phyloP scores from a whole-genome alignment of 306 rosid genomes.

The Ammopiptanthus mongolicus region DNA sequence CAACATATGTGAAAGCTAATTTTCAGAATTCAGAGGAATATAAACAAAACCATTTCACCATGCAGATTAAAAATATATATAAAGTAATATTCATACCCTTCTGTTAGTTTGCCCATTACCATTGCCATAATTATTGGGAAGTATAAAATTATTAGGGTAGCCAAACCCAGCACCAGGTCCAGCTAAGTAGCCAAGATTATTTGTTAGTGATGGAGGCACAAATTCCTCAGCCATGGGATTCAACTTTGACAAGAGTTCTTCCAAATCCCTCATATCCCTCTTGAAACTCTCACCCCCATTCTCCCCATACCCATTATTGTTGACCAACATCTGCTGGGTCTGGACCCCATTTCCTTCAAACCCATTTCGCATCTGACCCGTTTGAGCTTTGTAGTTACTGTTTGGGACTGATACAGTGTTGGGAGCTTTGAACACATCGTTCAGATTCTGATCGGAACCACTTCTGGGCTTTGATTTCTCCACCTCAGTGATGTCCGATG shows the following conservation, averaged over 20 bases:
- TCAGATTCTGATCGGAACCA: conserved; percentile 54
- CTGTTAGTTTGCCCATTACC: conserved; percentile 42
- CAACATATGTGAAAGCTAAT: too few species aligned
- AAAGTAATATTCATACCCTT: conserved; percentile 62
- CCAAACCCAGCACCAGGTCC: conserved; percentile 57
- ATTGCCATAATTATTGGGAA: conserved; percentile 38
- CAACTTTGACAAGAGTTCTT: conserved; percentile 79
- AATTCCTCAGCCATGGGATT: conserved; percentile 99
- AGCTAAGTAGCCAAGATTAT: conserved; percentile 43
- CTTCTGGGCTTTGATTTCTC: conserved; percentile 56
- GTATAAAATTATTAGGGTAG: conserved; percentile 44
- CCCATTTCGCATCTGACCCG: conserved; percentile 62
- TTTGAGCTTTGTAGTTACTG: conserved; percentile 42
- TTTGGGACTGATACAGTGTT: conserved; percentile 38
- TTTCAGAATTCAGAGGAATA: background rate
- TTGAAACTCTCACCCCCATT: conserved; percentile 55
- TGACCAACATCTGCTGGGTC: conserved; percentile 45
- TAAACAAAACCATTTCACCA: background rate
- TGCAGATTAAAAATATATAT: background rate
- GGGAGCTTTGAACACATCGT: conserved; percentile 32
- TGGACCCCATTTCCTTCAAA: conserved; percentile 51
- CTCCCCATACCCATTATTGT: conserved; percentile 48
- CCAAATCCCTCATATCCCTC: conserved; percentile 92
- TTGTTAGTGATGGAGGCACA: conserved; percentile 74
- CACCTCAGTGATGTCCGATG: conserved; percentile 51